Base-by-base conservation (phyloP, 2,329 filamentous ascomycete genomes). In the Colletotrichum coccodes region DNA sequence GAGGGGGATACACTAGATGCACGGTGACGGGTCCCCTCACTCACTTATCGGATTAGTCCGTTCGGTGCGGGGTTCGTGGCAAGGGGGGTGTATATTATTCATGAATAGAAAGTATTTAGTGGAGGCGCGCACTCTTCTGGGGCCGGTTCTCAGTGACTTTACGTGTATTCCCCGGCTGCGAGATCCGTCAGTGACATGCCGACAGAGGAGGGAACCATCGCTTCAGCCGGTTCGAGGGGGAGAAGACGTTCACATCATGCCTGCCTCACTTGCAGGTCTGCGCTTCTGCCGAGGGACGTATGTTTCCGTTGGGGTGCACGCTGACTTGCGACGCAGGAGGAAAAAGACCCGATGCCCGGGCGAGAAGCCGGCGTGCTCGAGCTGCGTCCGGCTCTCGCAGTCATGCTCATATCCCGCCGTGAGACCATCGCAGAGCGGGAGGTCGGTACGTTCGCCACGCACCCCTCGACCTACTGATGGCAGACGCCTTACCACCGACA, bases 301-400 rank as follows among this genome's bases (percentile, higher is more conserved):
- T 40, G 1, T 44, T 74, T 9, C 32, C 61, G 42, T 7, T 21
- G 14, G 34, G 5, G 60, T 46, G 40, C n/a, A 11, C 40, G 49
- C 66, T 75, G 49, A 75, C 65, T 9, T 36, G 5, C 47, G 42
- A 49, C 47, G 32, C 61, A 82, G 84, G 73, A 76, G 83, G 60
- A 86, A 86, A 72, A 86, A 86, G 73, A 85, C 82, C 3, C 81
- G 85, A 38, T 86, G 85, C 72, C 85, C 85, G 0, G 85, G 83
- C 7, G 85, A 86, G 73, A 85, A 82, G 72, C 85, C 85, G 6
- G 79, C 82, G 1, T 86, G 85, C 66, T 86, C 85, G 11, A 85
- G 83, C 72, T 86, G 85, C 72, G 77, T 82, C 12, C 82, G 85
- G 18, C 77, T 86, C 9, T 81, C 81, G 57, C 84, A 86, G 73